Evolutionary conservation across 2,329 filamentous ascomycete species (phyloP).

Genomic region (Microdochium bolleyi): DNA sequence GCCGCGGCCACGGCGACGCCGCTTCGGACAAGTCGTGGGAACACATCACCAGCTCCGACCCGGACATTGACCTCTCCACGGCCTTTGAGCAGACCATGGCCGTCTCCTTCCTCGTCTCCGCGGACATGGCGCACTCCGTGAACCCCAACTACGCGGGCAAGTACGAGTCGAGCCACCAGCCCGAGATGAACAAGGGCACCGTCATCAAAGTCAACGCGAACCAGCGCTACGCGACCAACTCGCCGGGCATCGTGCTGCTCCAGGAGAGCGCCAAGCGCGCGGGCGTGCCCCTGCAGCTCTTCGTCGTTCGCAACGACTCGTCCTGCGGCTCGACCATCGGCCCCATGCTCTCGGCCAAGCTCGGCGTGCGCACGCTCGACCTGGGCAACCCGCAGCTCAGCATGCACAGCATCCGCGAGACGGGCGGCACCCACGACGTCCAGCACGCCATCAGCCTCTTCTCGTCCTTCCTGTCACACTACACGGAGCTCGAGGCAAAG

Average conservation of each 20-base stretch:
- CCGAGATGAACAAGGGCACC: conserved; percentile 91
- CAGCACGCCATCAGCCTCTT: conserved; percentile 81
- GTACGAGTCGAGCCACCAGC: conserved; percentile 85
- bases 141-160: conserved; percentile 92
- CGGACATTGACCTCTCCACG: conserved; percentile 58
- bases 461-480: conserved; percentile 77
- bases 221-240: conserved; percentile 92
- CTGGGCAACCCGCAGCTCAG: conserved; percentile 88
- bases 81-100: conserved; percentile 90
- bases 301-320: conserved; percentile 93
- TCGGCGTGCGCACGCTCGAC: conserved; percentile 85
- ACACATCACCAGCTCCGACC: conserved; percentile 33
- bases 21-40: conserved; percentile 60
- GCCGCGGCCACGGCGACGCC: conserved; percentile 37
- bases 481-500: conserved; percentile 71
- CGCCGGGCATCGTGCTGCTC: conserved; percentile 85
- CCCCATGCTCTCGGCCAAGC: conserved; percentile 82
- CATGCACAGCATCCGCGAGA: conserved; percentile 97
- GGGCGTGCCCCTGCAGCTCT: conserved; percentile 84
- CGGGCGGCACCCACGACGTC: conserved; percentile 79
- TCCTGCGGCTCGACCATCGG: conserved; percentile 95
- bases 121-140: conserved; percentile 95
- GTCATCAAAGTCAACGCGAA: conserved; percentile 99
- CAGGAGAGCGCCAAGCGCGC: conserved; percentile 73
- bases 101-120: conserved; percentile 87